Evolutionary conservation across 169 alveolate genomes (phyloP).

Genomic region (Plasmodium cynomolgi): DNA sequence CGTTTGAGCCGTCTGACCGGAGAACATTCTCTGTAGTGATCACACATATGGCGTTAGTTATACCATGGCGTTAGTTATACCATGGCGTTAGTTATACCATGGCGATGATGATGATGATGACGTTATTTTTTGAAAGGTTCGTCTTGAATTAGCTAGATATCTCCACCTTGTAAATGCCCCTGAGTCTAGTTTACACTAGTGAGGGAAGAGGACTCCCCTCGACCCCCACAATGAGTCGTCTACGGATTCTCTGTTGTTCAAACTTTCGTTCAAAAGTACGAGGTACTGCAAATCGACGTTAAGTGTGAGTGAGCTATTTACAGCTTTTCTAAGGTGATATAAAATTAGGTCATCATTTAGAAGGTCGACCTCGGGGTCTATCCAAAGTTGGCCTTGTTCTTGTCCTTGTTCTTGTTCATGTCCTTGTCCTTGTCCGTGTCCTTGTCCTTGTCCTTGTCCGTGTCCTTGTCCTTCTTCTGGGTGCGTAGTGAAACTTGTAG

Average conservation of each 20-base stretch:
- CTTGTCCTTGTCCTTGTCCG: too few species aligned
- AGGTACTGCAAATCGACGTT: constrained; percentile 60
- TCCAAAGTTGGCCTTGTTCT: background rate
- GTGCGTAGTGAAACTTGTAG: background rate
- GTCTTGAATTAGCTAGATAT: background rate
- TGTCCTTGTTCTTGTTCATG: too few species aligned
- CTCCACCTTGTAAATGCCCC: background rate
- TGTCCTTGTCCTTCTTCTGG: too few species aligned
- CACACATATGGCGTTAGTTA: background rate
- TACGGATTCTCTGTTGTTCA: background rate
- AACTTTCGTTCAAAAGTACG: background rate
- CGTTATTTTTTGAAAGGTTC: background rate
- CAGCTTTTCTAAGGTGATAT: constrained; percentile 29
- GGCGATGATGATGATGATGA: background rate
- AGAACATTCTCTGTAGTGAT: background rate
- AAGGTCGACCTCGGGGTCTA: background rate
- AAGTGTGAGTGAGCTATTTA: constrained; percentile 32
- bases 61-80: background rate
- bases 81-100: background rate
- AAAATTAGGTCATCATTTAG: constrained; percentile 20
- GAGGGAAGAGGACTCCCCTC: background rate
- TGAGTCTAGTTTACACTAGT: background rate
- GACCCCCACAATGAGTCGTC: background rate
- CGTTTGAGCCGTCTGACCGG: background rate
- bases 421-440: too few species aligned